Base-by-base conservation (phyloP, 1,139 yeast species). In the Suhomyces guaymorum region DNA sequence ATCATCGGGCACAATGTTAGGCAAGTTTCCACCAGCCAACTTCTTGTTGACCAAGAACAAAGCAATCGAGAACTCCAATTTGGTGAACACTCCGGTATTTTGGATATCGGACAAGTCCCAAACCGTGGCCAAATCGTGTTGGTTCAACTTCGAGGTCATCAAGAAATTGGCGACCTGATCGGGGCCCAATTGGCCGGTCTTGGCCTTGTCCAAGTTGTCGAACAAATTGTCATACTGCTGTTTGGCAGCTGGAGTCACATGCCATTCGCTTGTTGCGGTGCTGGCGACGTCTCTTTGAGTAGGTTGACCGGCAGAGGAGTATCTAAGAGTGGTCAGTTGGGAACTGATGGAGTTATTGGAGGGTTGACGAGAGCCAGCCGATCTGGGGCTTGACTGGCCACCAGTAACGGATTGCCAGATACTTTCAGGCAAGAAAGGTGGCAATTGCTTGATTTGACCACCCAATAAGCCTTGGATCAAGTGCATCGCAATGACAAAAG, bases 81-180 rank as follows among this genome's bases (percentile, higher is more conserved):
- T 81, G 26, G 87, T 74, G 53, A 94, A 87, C 32, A 75, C 75
- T 22, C 97, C 97, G 28, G 89, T 79, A 59, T 89, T 88, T 49
- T 87, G 86, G 42, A 89, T 75, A 59, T 94, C 97, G 5, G 97
- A 80, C 52, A 92, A 71, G 59, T 92, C 97, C 99, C 99, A 94
- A 28, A 94, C 80, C 19, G 79, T 69, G 1, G 98, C 98, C 47
- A 94, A 72, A 24, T 79, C 82, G 39, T 87, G 94, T 53, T 90
- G 96, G 29, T 81, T 73, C 41, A 94, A 74, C 44, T 87, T 86
- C 2, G 97, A 90, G 8, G 95, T 84, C 72, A 88, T 80, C 52
- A 94, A 77, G 56, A 90, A 89, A 6, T 85, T 82, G 3, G 95
- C 98, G 27, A 94, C 92, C 46, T 88, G 90, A 42, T 73, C 76